These are phyloP conservation scores for Globisporangium acanthophoron DNA, from an alignment of 352 stramenopile species.

Conservation along the genomic window DNA sequence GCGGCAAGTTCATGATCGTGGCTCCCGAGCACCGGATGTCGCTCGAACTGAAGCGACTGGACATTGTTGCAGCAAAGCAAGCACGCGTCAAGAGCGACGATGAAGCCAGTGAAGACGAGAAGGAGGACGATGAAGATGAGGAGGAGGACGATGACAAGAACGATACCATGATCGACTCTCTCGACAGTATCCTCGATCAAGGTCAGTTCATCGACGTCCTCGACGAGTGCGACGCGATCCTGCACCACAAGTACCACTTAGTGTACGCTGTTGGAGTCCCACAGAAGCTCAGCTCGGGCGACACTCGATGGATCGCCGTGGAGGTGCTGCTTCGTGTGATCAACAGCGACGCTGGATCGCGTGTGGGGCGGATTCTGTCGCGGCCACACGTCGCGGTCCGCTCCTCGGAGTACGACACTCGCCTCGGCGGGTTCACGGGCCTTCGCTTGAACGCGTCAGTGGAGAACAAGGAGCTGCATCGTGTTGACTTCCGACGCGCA, in stretches of 20 bases:
- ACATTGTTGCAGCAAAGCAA: conserved; percentile 17
- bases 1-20: conserved; percentile 59
- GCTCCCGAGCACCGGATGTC: conserved; percentile 86
- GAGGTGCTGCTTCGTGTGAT: conserved; percentile 34
- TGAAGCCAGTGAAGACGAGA: no score
- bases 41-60: conserved; percentile 75
- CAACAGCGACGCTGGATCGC: no score
- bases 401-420: no score
- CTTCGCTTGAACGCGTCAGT: no score
- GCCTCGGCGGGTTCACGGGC: no score
- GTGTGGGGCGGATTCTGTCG: conserved; percentile 27
- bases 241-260: conserved; percentile 86
- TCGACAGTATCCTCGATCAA: conserved; percentile 24
- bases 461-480: no score
- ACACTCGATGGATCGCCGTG: conserved; percentile 46
- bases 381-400: conserved; percentile 18
- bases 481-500: no score
- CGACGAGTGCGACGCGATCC: conserved; percentile 85
- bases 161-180: no score
- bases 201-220: conserved; percentile 73
- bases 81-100: no score
- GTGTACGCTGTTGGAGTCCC: conserved; percentile 76
- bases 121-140: neutral
- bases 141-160: conserved; percentile 8
- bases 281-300: conserved; percentile 30